phyloP scores from a whole-genome alignment of 1,284 basidiomycete species.

The Apiotrichum brassicae region DNA sequence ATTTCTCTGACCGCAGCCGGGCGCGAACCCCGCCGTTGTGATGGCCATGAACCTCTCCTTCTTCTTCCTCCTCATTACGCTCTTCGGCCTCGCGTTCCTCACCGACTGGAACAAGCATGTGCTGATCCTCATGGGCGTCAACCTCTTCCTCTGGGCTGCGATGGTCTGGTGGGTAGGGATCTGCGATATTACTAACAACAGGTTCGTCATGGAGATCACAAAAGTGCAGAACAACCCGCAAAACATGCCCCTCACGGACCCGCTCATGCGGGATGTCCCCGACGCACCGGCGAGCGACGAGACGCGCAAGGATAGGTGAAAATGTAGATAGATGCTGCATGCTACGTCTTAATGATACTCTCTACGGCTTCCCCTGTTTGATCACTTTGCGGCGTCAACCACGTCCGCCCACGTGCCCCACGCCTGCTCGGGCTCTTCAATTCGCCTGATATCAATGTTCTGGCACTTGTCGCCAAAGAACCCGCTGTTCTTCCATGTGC shows the following conservation, averaged over 20 bases:
- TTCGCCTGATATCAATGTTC: constrained; percentile 43
- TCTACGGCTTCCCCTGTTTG: too few relatives aligned
- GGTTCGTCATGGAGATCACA: constrained; percentile 43
- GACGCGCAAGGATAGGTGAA: constrained; percentile 29
- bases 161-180: constrained; percentile 40
- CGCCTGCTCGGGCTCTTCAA: constrained; percentile 17
- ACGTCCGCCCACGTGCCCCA: constrained; percentile 43
- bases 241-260: constrained; percentile 31
- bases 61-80: constrained; percentile 39
- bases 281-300: constrained; percentile 8
- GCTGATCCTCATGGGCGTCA: constrained; percentile 31
- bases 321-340: constrained; percentile 5
- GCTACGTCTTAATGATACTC: neutral
- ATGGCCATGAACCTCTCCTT: constrained; percentile 46
- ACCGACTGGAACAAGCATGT: constrained; percentile 42
- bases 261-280: constrained; percentile 5
- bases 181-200: constrained; percentile 8
- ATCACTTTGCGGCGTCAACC: constrained; percentile 14
- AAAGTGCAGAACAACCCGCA: constrained; percentile 36
- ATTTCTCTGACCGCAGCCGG: constrained; percentile 26
- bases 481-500: constrained; percentile 42
- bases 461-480: constrained; percentile 45
- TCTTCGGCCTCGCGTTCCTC: constrained; percentile 39
- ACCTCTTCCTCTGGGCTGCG: constrained; percentile 34
- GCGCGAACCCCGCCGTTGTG: constrained; percentile 38